phyloP scores from a whole-genome alignment of 2,329 filamentous ascomycete genomes.

The Polychaeton citri region DNA sequence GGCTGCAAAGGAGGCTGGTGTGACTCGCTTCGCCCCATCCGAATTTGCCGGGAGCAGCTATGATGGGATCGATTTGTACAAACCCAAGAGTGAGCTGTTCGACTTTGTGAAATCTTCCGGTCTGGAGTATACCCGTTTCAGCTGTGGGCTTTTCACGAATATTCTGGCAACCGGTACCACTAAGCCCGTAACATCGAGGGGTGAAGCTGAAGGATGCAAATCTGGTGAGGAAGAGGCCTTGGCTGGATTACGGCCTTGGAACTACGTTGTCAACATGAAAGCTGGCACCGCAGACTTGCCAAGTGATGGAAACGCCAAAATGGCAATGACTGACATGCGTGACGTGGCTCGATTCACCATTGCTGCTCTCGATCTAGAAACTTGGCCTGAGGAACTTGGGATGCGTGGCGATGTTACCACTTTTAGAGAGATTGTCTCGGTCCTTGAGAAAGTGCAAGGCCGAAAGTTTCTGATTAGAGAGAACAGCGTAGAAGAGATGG shows the following conservation, averaged over 20 bases:
- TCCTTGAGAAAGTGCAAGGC: slow-evolving; percentile 15
- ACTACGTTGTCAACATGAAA: slow-evolving; percentile 32
- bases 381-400: slow-evolving; percentile 32
- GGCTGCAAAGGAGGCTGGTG: slow-evolving; percentile 44
- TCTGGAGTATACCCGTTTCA: slow-evolving; percentile 15
- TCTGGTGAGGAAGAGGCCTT: slow-evolving; percentile 18
- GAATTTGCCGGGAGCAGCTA: slow-evolving; percentile 33
- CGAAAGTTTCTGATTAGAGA: slow-evolving; percentile 15
- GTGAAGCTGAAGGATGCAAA: slow-evolving; percentile 8
- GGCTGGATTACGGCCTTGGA: slow-evolving; percentile 22
- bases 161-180: slow-evolving; percentile 16
- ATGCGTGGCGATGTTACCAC: slow-evolving; percentile 16
- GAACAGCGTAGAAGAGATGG: slow-evolving; percentile 12
- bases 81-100: slow-evolving; percentile 14
- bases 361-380: slow-evolving; percentile 26
- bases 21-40: slow-evolving; percentile 46
- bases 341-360: slow-evolving; percentile 38
- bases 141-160: slow-evolving; percentile 17
- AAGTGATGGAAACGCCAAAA: slow-evolving; percentile 31
- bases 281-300: slow-evolving; percentile 36
- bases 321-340: slow-evolving; percentile 35
- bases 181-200: slow-evolving; percentile 11
- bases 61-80: slow-evolving; percentile 13
- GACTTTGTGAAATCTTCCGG: slow-evolving; percentile 9
- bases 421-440: slow-evolving; percentile 12